Conservation (phyloP, 176 grass and related monocot genomes). For the Triticum aestivum region DNA sequence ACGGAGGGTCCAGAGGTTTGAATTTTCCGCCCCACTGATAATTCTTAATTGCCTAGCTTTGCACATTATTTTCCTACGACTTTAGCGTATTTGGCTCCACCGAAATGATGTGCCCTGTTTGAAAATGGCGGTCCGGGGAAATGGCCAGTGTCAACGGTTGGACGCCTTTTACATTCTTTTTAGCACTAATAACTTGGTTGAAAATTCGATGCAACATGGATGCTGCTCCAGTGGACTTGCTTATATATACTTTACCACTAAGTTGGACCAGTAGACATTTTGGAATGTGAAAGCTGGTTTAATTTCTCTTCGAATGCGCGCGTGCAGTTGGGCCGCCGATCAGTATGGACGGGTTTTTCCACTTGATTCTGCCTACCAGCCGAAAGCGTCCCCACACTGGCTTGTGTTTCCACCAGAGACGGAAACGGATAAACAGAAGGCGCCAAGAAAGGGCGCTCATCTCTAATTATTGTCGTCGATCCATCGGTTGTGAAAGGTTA, state of each 20-base stretch:
- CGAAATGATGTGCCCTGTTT: background rate
- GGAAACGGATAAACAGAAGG: background rate
- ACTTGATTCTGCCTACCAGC: slow-evolving; percentile 2
- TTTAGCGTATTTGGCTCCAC: background rate
- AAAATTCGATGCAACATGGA: background rate
- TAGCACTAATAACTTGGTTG: background rate
- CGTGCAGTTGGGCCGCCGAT: background rate
- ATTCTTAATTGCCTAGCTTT: background rate
- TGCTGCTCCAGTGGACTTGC: background rate
- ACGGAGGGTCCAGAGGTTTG: background rate
- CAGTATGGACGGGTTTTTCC: background rate
- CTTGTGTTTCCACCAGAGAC: background rate
- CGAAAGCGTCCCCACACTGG: background rate
- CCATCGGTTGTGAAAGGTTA: background rate
- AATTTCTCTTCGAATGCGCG: background rate
- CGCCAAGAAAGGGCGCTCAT: background rate
- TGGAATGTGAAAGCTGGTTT: background rate
- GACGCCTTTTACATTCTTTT: background rate
- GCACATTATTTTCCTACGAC: background rate
- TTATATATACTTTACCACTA: background rate
- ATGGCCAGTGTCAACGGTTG: background rate
- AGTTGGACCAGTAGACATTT: background rate
- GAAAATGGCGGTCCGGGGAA: background rate
- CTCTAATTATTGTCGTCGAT: background rate
- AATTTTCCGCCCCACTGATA: background rate